These are phyloP conservation scores for Fragaria vesca DNA, from an alignment of 306 rosid genomes.

Conservation along the genomic window DNA sequence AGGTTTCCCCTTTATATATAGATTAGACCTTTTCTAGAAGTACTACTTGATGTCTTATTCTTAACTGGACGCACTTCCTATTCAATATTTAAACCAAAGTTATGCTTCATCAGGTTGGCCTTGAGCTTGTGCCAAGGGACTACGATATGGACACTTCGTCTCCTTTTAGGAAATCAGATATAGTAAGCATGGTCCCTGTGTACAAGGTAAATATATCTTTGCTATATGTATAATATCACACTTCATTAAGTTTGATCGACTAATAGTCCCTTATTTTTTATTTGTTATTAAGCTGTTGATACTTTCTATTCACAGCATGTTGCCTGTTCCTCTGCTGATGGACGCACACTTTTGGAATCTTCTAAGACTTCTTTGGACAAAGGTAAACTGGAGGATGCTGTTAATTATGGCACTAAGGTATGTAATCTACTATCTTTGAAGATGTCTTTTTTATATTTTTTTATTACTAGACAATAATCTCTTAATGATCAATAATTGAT, in stretches of 20 bases:
- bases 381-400: slow-evolving; percentile 99
- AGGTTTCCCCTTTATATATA: neutral
- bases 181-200: slow-evolving; percentile 89
- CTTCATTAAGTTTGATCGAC: neutral
- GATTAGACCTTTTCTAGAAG: slow-evolving; percentile 6
- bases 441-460: neutral
- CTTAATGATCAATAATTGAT: slow-evolving; percentile 11
- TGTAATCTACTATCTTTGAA: slow-evolving; percentile 6
- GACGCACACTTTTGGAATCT: slow-evolving; percentile 91
- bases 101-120: slow-evolving; percentile 76
- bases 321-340: slow-evolving; percentile 98
- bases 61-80: slow-evolving; percentile 13
- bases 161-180: slow-evolving; percentile 77
- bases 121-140: slow-evolving; percentile 92
- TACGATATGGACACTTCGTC: slow-evolving; percentile 70
- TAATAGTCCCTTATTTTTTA: slow-evolving; percentile 12
- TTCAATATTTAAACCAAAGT: slow-evolving; percentile 17
- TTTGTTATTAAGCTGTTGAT: neutral
- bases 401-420: slow-evolving; percentile 95
- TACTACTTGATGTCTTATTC: neutral
- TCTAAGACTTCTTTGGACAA: slow-evolving; percentile 95
- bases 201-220: slow-evolving; percentile 60
- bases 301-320: slow-evolving; percentile 60
- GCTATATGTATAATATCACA: neutral
- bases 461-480: neutral